phyloP scores from a whole-genome alignment of 257 asterid species.

The Lithospermum erythrorhizon region DNA sequence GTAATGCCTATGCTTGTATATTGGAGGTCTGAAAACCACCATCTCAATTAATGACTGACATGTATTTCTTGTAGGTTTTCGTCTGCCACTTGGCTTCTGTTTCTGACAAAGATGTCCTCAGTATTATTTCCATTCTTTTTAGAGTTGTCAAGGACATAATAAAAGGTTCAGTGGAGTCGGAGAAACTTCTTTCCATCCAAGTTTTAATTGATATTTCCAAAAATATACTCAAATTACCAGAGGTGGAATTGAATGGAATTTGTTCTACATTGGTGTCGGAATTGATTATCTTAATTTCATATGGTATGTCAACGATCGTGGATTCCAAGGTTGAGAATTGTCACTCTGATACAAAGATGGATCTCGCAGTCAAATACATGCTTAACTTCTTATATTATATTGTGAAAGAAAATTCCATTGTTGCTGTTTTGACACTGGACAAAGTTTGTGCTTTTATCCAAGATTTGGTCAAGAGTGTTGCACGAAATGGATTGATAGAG shows the following conservation, averaged over 20 bases:
- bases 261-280: constrained; percentile 32
- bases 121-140: constrained; percentile 33
- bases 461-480: constrained; percentile 27
- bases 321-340: constrained; percentile 18
- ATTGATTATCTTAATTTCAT: constrained; percentile 33
- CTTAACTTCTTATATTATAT: constrained; percentile 34
- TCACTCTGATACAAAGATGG: constrained; percentile 24
- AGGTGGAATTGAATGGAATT: constrained; percentile 27
- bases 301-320: constrained; percentile 32
- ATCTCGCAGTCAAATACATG: constrained; percentile 50
- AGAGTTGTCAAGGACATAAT: constrained; percentile 24
- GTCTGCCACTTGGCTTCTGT: constrained; percentile 22
- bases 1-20: constrained; percentile 20
- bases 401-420: constrained; percentile 39
- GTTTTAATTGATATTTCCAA: constrained; percentile 43
- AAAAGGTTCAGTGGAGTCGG: constrained; percentile 29
- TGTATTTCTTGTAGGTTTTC: constrained; percentile 39
- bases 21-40: neutral
- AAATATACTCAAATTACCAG: constrained; percentile 42
- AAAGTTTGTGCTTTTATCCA: constrained; percentile 33
- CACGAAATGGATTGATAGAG: constrained; percentile 15
- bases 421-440: constrained; percentile 39
- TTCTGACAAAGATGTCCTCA: constrained; percentile 38
- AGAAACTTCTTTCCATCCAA: constrained; percentile 38
- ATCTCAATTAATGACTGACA: neutral